Conservation (phyloP, 2,329 filamentous ascomycete species). For the Colletotrichum cereale region DNA sequence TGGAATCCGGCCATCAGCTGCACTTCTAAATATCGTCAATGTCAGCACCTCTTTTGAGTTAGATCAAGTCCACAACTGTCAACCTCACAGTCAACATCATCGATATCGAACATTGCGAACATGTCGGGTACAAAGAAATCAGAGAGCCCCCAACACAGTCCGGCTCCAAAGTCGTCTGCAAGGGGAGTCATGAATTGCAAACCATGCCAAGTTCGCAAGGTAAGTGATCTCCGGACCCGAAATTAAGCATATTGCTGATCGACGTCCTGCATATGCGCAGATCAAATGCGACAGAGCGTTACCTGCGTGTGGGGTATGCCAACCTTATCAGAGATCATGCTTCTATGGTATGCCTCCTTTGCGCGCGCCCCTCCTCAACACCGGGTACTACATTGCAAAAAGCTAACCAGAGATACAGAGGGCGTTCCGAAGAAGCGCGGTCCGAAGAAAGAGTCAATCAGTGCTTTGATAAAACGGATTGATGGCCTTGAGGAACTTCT, state of each 20-base stretch:
- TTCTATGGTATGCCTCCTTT: constrained; percentile 25
- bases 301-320: constrained; percentile 35
- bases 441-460: constrained; percentile 34
- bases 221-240: neutral
- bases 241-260: constrained; percentile 36
- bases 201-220: constrained; percentile 33
- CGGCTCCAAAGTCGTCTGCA: constrained; percentile 5
- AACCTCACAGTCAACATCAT: neutral
- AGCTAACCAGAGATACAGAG: neutral
- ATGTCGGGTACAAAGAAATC: constrained; percentile 30
- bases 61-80: neutral
- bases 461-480: constrained; percentile 32
- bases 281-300: constrained; percentile 39
- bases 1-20: constrained; percentile 15
- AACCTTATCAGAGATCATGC: constrained; percentile 35
- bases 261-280: constrained; percentile 17
- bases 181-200: constrained; percentile 36
- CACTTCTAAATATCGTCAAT: constrained; percentile 28
- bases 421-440: constrained; percentile 32
- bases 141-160: constrained; percentile 29
- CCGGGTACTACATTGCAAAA: too few species aligned
- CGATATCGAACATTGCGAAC: constrained; percentile 4
- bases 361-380: neutral
- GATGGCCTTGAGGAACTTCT: constrained; percentile 37
- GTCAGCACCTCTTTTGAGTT: constrained; percentile 7